Conservation (phyloP, 805 yeast genomes). For the Nakazawaea ernobii region DNA sequence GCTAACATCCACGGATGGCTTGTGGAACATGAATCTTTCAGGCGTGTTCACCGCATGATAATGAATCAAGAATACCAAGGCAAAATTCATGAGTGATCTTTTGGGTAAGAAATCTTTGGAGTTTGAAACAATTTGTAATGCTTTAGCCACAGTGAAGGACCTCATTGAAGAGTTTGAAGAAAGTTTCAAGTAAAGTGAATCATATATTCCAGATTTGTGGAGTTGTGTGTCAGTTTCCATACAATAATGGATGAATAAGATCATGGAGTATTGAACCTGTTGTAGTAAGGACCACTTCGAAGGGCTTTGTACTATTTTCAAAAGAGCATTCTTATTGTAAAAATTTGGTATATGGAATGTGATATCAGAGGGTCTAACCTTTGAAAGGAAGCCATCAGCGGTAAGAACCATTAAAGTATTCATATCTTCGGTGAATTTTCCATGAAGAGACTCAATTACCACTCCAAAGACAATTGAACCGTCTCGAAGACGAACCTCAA, state of each 20-base stretch:
- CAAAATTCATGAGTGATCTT: neutral
- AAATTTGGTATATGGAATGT: slow-evolving; percentile 26
- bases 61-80: slow-evolving; percentile 1
- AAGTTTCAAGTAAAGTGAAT: slow-evolving; percentile 1
- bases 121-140: neutral
- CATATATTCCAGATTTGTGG: neutral
- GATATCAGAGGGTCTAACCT: slow-evolving; percentile 25
- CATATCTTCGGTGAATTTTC: slow-evolving; percentile 30
- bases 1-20: neutral
- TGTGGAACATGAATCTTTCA: neutral
- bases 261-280: slow-evolving; percentile 23
- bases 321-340: slow-evolving; percentile 19
- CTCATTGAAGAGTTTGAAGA: slow-evolving; percentile 4
- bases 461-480: slow-evolving; percentile 26
- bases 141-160: neutral
- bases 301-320: neutral
- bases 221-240: slow-evolving; percentile 13
- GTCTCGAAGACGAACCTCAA: slow-evolving; percentile 26
- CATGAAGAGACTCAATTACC: slow-evolving; percentile 26
- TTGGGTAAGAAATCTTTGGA: neutral
- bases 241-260: slow-evolving; percentile 21
- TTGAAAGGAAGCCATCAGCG: slow-evolving; percentile 23
- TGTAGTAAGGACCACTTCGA: slow-evolving; percentile 16
- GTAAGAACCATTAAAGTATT: slow-evolving; percentile 24
- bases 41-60: slow-evolving; percentile 2